Evolutionary conservation across 768 basidiomycete species (phyloP).

Genomic region (Hygrophorus russula): DNA sequence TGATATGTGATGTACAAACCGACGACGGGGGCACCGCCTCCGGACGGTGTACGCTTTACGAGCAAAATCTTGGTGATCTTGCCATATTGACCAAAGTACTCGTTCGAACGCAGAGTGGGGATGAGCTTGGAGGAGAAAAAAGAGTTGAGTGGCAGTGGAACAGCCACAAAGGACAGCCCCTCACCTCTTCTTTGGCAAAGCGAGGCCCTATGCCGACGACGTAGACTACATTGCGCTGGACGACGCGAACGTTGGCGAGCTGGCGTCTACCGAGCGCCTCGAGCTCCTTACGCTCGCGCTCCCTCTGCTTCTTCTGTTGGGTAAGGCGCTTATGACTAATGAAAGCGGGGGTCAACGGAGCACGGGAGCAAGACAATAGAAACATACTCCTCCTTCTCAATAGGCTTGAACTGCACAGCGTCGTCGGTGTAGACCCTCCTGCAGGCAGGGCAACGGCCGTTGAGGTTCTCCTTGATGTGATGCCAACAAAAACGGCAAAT

Average conservation of each 20-base stretch:
- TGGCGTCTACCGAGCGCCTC: conserved; percentile 77
- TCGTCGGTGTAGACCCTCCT: conserved; percentile 88
- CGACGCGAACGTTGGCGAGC: conserved; percentile 89
- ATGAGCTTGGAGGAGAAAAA: conserved; percentile 50
- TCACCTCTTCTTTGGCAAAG: conserved; percentile 95
- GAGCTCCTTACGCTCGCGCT: conserved; percentile 92
- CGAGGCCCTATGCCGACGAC: conserved; percentile 91
- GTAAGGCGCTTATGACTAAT: conserved; percentile 86
- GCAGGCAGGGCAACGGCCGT: conserved; percentile 95
- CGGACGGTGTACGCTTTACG: conserved; percentile 76
- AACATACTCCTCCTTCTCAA: conserved; percentile 90
- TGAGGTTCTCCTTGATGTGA: conserved; percentile 93
- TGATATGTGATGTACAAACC: conserved; percentile 98
- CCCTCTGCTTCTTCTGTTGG: conserved; percentile 90
- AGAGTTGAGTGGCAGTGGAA: conserved; percentile 8
- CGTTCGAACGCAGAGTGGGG: conserved; percentile 83
- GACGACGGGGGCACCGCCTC: conserved; percentile 59
- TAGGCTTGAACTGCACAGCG: conserved; percentile 87
- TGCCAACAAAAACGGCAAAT: conserved; percentile 99
- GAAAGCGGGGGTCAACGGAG: conserved; percentile 9
- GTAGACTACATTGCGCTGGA: conserved; percentile 92
- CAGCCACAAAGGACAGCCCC: conserved; percentile 13
- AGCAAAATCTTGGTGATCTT: conserved; percentile 94
- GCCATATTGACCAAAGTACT: conserved; percentile 98
- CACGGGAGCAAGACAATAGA: conserved; percentile 8